Base-by-base conservation (phyloP, 768 basidiomycete genomes). In the Ramaria rubella region DNA sequence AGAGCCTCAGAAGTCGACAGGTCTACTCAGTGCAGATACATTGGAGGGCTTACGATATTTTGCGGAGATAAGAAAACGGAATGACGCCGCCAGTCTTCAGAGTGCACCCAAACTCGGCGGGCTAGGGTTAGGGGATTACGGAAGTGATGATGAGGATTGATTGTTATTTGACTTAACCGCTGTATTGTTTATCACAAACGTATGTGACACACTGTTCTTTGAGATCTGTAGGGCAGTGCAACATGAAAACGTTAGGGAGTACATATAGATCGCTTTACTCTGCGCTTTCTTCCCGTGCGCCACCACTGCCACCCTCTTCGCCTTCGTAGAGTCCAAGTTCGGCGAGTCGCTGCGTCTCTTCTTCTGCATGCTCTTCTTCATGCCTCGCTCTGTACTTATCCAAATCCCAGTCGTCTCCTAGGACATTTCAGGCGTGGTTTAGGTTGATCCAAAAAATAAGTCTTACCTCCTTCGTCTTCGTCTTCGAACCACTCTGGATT, bases 401-500 rank as follows among this genome's bases (percentile, higher is more conserved):
- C 24, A 79, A 51, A 60, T 80, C 79, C 75, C 75, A 80, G 12
- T 77, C 78, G 7, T 76, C 77, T 23, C 74, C 70, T 29, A 60
- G 24, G 30, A 59, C 15, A 15, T 14, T 5, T 29, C 19, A 43
- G 42, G n/a, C 27, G 7, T 21, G 3, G 8, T 17, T 55, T 11
- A 19, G 5, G 33, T 19, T 52, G 33, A 30, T 21, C 12, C 5
- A 23, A 11, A 30, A 30, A 42, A 30, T 14, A 17, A 15, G 23
- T 27, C 46, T 19, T 65, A 23, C 63, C 69, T 23, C 70, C 77
- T 2, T 75, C 82, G 26, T 80, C 81, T 50, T 86, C 80, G 64
- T 92, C 92, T 61, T 85, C 81, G 74, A 93, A 94, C 88, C 90
- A 92, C 64, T 93, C 90, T 17, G 92, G 88, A 70, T 94, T 94